A percentile compares a stretch with the other conserved stretches of the same genome.
These are phyloP conservation scores for Crithidia expoeki DNA, from an alignment of 208 protist genomes.

Conservation along the genomic window DNA sequence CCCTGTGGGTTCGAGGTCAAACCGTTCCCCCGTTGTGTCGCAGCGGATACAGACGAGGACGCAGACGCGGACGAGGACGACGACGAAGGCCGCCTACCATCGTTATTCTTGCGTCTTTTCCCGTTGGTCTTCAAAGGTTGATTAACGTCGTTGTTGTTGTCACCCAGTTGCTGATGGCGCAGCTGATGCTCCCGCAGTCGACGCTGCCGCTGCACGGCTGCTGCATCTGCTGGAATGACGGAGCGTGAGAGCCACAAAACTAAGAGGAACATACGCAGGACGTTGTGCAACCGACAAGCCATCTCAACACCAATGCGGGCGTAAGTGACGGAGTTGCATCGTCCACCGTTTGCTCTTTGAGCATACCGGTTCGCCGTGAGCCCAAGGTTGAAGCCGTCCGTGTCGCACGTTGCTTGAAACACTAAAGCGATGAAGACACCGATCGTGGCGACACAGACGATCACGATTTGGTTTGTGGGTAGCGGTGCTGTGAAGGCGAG, in stretches of 20 bases:
- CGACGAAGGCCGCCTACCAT: background rate
- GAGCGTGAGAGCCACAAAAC: slow-evolving; percentile 27
- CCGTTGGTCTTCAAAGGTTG: background rate
- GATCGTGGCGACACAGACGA: slow-evolving; percentile 37
- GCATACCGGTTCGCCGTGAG: slow-evolving; percentile 37
- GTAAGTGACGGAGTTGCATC: slow-evolving; percentile 36
- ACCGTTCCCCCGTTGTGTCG: background rate
- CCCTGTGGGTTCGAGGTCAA: slow-evolving; percentile 6
- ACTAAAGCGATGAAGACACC: slow-evolving; percentile 40
- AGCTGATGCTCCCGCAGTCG: slow-evolving; percentile 11
- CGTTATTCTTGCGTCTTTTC: background rate
- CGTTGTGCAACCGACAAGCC: slow-evolving; percentile 38
- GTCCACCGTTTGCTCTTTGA: background rate
- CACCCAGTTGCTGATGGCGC: slow-evolving; percentile 16
- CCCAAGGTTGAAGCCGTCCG: slow-evolving; percentile 9
- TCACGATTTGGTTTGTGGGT: slow-evolving; percentile 37
- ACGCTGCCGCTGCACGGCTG: slow-evolving; percentile 26
- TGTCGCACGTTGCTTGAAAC: slow-evolving; percentile 35
- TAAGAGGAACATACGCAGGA: slow-evolving; percentile 34
- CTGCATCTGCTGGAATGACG: slow-evolving; percentile 35
- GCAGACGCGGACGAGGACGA: background rate
- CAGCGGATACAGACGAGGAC: background rate
- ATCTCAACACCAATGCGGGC: slow-evolving; percentile 19
- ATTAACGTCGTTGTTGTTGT: background rate
- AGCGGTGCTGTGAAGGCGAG: slow-evolving; percentile 46